Conservation (phyloP, 495 filamentous ascomycete species). For the Penicillium cinerascens region DNA sequence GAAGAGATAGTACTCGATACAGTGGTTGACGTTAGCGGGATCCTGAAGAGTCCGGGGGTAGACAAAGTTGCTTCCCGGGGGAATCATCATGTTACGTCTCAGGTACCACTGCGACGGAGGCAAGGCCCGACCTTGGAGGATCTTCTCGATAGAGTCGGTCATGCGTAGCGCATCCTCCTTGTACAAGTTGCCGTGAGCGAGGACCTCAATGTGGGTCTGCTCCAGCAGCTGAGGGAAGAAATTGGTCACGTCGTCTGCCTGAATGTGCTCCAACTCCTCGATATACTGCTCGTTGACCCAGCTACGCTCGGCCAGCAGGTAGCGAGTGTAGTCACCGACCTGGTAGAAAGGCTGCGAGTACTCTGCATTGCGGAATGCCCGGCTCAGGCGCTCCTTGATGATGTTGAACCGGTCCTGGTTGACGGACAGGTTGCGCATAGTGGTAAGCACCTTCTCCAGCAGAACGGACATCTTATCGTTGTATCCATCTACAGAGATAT, state of each 20-base stretch:
- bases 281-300: slow-evolving; percentile 80
- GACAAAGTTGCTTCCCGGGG: slow-evolving; percentile 74
- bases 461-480: slow-evolving; percentile 94
- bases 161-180: slow-evolving; percentile 91
- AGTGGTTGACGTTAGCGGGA: slow-evolving; percentile 92
- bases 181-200: slow-evolving; percentile 91
- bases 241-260: slow-evolving; percentile 64
- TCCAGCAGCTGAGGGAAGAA: slow-evolving; percentile 80
- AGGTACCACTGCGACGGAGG: slow-evolving; percentile 79
- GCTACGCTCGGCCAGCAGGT: slow-evolving; percentile 70
- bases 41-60: slow-evolving; percentile 80
- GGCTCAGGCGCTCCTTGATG: slow-evolving; percentile 78
- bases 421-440: slow-evolving; percentile 81
- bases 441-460: slow-evolving; percentile 83
- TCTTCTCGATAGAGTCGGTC: slow-evolving; percentile 75
- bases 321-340: slow-evolving; percentile 78
- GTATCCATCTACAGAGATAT: slow-evolving; percentile 81
- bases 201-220: slow-evolving; percentile 82
- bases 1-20: slow-evolving; percentile 87
- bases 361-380: slow-evolving; percentile 79
- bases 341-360: slow-evolving; percentile 86
- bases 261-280: slow-evolving; percentile 70
- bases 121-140: slow-evolving; percentile 69
- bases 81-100: slow-evolving; percentile 70
- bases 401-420: slow-evolving; percentile 83